phyloP scores from a whole-genome alignment of 2,329 filamentous ascomycete genomes.

The Colletotrichum sp. region DNA sequence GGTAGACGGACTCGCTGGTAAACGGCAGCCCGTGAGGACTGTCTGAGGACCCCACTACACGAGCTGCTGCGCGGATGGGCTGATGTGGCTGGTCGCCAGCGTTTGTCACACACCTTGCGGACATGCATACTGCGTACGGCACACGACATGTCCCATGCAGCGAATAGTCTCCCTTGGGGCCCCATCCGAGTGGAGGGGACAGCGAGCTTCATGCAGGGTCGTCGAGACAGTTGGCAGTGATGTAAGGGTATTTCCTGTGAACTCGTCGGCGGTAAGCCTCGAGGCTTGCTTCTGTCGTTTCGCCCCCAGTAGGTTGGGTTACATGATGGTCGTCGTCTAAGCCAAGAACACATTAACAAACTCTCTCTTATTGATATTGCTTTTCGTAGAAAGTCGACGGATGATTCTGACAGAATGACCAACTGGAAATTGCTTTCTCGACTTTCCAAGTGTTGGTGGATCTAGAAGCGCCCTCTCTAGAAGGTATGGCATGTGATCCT shows the following conservation, averaged over 20 bases:
- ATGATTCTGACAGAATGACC: neutral
- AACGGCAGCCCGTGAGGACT: neutral
- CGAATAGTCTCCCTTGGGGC: neutral
- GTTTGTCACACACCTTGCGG: neutral
- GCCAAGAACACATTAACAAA: neutral
- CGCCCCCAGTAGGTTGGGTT: neutral
- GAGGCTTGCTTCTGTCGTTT: neutral
- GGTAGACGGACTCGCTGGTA: neutral
- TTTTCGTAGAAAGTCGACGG: neutral
- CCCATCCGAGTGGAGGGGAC: neutral
- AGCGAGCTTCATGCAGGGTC: neutral
- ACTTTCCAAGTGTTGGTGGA: neutral
- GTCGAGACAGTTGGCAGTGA: neutral
- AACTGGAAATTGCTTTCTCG: neutral
- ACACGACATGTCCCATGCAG: neutral
- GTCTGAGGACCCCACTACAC: neutral
- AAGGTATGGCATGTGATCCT: neutral
- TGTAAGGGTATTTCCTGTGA: neutral
- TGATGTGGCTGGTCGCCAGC: neutral
- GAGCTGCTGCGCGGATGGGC: conserved; percentile 7
- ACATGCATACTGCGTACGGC: neutral
- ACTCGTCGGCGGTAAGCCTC: neutral
- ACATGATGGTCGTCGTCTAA: neutral
- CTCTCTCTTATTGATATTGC: neutral
- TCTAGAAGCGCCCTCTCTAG: neutral